A percentile compares a stretch with the other conserved stretches of the same genome.
Evolutionary conservation across 768 basidiomycete genomes (phyloP).

Genomic region (Pleurotus giganteus): DNA sequence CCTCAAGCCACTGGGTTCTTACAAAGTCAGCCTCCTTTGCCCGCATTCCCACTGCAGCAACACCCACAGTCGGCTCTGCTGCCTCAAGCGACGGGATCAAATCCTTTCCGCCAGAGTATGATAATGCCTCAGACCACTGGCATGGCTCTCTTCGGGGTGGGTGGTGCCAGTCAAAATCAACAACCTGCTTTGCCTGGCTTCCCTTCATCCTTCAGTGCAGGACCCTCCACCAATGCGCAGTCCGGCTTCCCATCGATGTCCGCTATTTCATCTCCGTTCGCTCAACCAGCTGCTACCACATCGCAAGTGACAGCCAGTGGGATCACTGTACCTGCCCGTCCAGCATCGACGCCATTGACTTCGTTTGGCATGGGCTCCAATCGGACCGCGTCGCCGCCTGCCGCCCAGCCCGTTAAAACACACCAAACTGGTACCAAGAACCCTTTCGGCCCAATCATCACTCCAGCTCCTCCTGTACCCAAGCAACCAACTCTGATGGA

Average conservation of each 20-base stretch:
- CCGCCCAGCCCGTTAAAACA: conserved; percentile 67
- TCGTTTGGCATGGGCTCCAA: conserved; percentile 27
- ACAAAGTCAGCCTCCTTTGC: conserved; percentile 37
- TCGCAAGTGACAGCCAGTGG: conserved; percentile 14
- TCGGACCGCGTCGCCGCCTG: conserved; percentile 37
- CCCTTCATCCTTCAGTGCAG: background rate
- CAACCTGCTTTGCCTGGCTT: conserved; percentile 14
- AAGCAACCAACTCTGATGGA: conserved; percentile 82
- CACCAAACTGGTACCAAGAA: conserved; percentile 95
- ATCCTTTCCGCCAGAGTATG: conserved; percentile 85
- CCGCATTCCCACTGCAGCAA: conserved; percentile 24
- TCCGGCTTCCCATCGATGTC: conserved; percentile 19
- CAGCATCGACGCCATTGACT: conserved; percentile 72
- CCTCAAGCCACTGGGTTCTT: conserved; percentile 53
- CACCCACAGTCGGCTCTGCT: conserved; percentile 34
- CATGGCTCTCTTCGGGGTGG: conserved; percentile 41
- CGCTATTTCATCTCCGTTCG: conserved; percentile 21
- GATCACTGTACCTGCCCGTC: conserved; percentile 48
- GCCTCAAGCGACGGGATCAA: conserved; percentile 63
- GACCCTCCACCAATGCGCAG: conserved; percentile 14
- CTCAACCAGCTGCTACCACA: conserved; percentile 17
- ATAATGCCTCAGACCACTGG: conserved; percentile 64
- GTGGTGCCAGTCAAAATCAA: conserved; percentile 19
- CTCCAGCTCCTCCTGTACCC: conserved; percentile 63
- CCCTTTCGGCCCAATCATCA: conserved; percentile 82